These are phyloP conservation scores for Aspergillus bombycis DNA, from an alignment of 2,329 filamentous ascomycete genomes.

Conservation along the genomic window DNA sequence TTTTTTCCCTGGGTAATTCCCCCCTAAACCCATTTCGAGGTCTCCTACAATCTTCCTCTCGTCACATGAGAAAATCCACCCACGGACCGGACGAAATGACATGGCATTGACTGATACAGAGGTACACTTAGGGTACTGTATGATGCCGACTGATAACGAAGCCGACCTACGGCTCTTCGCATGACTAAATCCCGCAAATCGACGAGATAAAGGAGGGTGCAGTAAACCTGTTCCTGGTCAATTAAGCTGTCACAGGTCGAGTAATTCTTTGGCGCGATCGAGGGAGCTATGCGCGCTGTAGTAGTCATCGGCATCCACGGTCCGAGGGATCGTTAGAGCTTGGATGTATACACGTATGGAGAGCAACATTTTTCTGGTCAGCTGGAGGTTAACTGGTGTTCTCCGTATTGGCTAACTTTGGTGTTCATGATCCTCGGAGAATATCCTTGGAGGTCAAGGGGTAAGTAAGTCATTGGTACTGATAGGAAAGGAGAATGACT, in stretches of 20 bases:
- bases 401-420: not conserved
- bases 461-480: not conserved
- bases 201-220: not conserved
- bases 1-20: not conserved
- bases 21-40: not conserved
- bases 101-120: not conserved
- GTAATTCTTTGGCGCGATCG: not conserved
- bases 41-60: not conserved
- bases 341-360: not conserved
- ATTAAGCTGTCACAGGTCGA: not conserved
- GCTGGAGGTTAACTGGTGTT: not conserved
- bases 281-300: not conserved
- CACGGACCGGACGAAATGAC: not conserved
- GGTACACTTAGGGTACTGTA: not conserved
- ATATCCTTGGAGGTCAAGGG: slow-evolving; percentile 1
- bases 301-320: not conserved
- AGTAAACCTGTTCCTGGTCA: not conserved
- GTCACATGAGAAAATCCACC: slow-evolving; percentile 3
- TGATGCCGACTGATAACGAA: not conserved
- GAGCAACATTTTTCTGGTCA: slow-evolving; percentile 4
- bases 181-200: slow-evolving; percentile 1
- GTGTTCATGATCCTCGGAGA: not conserved
- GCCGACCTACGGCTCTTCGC: not conserved
- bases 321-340: not conserved
- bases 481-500: not conserved